Percentiles rank a stretch among this genome's conserved stretches.
phyloP scores from a whole-genome alignment of 129 eudicot species.

The Flaveria ramosissima region DNA sequence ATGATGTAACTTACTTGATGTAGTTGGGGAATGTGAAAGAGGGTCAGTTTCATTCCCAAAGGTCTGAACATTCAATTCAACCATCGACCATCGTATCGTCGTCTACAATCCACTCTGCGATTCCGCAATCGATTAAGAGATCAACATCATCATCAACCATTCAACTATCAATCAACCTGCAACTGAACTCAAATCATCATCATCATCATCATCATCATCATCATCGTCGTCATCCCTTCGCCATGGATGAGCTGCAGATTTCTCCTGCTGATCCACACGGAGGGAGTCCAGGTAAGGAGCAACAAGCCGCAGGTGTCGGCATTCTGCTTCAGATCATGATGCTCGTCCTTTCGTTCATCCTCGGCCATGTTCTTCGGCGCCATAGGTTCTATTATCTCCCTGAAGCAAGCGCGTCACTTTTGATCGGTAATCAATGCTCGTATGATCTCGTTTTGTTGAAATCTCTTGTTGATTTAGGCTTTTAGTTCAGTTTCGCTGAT shows the following conservation, averaged over 20 bases:
- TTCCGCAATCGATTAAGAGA: not conserved
- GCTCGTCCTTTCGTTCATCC: slow-evolving; percentile 94
- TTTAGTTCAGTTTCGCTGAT: slow-evolving; percentile 9
- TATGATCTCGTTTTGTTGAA: not conserved
- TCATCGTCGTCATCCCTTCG: not conserved
- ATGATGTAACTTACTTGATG: slow-evolving; percentile 4
- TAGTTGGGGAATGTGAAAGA: slow-evolving; percentile 17
- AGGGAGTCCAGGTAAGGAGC: slow-evolving; percentile 78
- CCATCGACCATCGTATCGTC: slow-evolving; percentile 19
- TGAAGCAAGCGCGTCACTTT: slow-evolving; percentile 96
- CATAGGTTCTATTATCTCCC: slow-evolving; percentile 93
- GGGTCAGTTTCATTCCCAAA: slow-evolving; percentile 27
- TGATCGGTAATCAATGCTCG: slow-evolving; percentile 57
- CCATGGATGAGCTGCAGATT: slow-evolving; percentile 56
- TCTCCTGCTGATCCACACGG: slow-evolving; percentile 67
- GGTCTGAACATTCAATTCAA: slow-evolving; percentile 1
- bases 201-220: too few relatives aligned
- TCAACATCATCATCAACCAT: not conserved
- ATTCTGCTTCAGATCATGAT: slow-evolving; percentile 98
- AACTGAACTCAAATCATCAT: slow-evolving; percentile 20
- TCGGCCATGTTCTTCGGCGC: slow-evolving; percentile 96
- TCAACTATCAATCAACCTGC: not conserved
- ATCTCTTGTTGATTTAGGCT: not conserved
- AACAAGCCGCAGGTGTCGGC: slow-evolving; percentile 98
- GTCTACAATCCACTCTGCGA: slow-evolving; percentile 11